Base-by-base conservation (phyloP, 192 early-diverging fungal genomes). In the Coemansia guatemalensis region DNA sequence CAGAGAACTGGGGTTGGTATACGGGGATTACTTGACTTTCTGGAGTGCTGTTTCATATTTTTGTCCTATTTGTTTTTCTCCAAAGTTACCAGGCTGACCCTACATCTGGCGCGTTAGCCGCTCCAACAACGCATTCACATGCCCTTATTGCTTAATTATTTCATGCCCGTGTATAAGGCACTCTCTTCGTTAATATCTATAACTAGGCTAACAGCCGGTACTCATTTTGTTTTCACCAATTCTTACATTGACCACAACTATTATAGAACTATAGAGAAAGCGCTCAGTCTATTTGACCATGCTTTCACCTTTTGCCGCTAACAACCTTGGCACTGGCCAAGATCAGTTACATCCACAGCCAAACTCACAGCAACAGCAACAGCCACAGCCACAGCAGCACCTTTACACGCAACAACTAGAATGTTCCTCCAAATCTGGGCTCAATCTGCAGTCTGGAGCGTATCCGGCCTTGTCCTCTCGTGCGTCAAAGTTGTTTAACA, bases 271-370 rank as follows among this genome's bases (percentile, higher is more conserved):
- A 54, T 3, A 33, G 14, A 55, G 8, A 53, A 18, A 24, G 8
- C 35, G 27, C 2, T 24, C 48, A 21, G 18, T 17, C 35, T 8
- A 24, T 12, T 17, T 12, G 50, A 48, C 21, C 26, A 65, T 62
- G 60, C 60, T 62, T 53, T 62, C 60, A 35, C 60, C 60, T 21
- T 62, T 53, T 62, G 60, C 60, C 5, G 35, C 60, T 25, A 39
- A 22, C 25, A 29, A 53, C 9, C 9, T 18, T 35, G 29, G 33
- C 60, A 3, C 60, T n/a, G 18, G 21, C 5, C 12, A 44, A 3
- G 39, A 17, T 44, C 39, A 44, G 14, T 17, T 44, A 44, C 39
- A 44, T 44, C 39, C 39, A 44, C 39, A 30, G 29, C 12, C 48
- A 22, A 41, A 53, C 21, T 33, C 8, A 24, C 51, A 63, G 17